Evolutionary conservation across 1,284 basidiomycete genomes (phyloP).

Genomic region (Dichomitus squalens): DNA sequence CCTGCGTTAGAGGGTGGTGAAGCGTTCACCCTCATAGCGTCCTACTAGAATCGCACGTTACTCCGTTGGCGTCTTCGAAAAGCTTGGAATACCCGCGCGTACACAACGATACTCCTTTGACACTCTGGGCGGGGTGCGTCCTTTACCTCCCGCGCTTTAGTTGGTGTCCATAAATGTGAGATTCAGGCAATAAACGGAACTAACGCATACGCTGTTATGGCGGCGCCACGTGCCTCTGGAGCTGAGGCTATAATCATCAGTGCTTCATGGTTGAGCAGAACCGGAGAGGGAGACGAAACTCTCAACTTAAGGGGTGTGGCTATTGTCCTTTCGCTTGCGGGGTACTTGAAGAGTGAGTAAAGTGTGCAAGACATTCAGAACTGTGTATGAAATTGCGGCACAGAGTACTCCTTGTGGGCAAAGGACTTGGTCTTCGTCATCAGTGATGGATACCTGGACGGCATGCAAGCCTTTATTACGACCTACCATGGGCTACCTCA

Average conservation of each 20-base stretch:
- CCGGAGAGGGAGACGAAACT: conserved; percentile 54
- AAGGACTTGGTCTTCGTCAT: conserved; percentile 93
- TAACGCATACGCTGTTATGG: conserved; percentile 84
- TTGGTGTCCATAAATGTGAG: neutral
- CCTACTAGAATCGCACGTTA: conserved; percentile 54
- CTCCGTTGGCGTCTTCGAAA: conserved; percentile 54
- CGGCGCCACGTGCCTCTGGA: conserved; percentile 86
- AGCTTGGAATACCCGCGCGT: conserved; percentile 69
- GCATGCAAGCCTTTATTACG: conserved; percentile 90
- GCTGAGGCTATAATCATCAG: conserved; percentile 90
- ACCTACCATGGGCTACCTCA: conserved; percentile 77
- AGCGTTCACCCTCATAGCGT: neutral
- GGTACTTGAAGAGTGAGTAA: conserved; percentile 76
- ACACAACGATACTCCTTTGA: conserved; percentile 70
- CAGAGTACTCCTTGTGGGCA: conserved; percentile 90
- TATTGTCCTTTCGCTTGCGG: conserved; percentile 79
- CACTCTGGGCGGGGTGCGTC: conserved; percentile 48
- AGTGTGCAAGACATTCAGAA: neutral
- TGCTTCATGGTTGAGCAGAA: conserved; percentile 83
- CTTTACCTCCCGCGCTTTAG: neutral
- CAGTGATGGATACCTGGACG: conserved; percentile 87
- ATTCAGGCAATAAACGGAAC: conserved; percentile 56
- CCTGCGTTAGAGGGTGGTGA: neutral
- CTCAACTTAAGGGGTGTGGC: conserved; percentile 89
- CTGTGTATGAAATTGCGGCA: conserved; percentile 1